A percentile compares a stretch with the other conserved stretches of the same genome.
Evolutionary conservation across 1,284 basidiomycete genomes (phyloP).

Genomic region (Trametes polyzona): DNA sequence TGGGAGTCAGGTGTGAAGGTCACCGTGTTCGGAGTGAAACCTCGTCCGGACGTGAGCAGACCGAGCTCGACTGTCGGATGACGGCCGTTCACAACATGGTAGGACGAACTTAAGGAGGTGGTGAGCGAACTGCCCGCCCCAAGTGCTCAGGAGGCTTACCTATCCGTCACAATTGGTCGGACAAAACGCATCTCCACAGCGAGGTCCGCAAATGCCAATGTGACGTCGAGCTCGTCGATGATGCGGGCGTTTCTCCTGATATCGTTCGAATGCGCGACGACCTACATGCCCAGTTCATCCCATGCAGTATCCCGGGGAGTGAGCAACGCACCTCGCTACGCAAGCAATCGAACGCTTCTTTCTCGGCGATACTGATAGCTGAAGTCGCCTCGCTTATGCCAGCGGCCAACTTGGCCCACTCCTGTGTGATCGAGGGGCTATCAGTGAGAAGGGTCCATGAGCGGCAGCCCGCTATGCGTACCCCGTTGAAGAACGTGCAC

Average conservation of each 20-base stretch:
- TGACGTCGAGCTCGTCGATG: conserved; percentile 90
- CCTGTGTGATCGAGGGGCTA: conserved; percentile 47
- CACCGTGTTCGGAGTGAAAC: conserved; percentile 86
- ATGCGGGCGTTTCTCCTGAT: conserved; percentile 80
- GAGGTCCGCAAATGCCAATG: conserved; percentile 80
- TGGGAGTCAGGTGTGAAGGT: conserved; percentile 60
- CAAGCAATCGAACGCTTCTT: conserved; percentile 70
- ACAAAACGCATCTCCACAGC: conserved; percentile 83
- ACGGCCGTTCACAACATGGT: conserved; percentile 78
- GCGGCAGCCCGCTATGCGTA: conserved; percentile 40
- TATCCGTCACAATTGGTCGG: conserved; percentile 70
- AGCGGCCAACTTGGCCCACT: conserved; percentile 77
- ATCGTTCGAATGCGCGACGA: conserved; percentile 57
- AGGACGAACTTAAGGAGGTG: conserved; percentile 50
- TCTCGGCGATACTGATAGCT: conserved; percentile 63
- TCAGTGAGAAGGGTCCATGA: too few species aligned
- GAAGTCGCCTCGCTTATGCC: conserved; percentile 62
- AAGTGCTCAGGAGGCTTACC: conserved; percentile 46
- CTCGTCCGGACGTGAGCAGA: conserved; percentile 72
- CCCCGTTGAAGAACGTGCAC: conserved; percentile 72
- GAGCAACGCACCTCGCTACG: conserved; percentile 59
- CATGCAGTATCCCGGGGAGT: neutral
- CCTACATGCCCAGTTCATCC: conserved; percentile 43
- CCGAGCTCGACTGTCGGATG: conserved; percentile 95
- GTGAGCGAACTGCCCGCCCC: neutral